Evolutionary conservation across 2,329 filamentous ascomycete genomes (phyloP).

Genomic region (Sporothrix phasma): DNA sequence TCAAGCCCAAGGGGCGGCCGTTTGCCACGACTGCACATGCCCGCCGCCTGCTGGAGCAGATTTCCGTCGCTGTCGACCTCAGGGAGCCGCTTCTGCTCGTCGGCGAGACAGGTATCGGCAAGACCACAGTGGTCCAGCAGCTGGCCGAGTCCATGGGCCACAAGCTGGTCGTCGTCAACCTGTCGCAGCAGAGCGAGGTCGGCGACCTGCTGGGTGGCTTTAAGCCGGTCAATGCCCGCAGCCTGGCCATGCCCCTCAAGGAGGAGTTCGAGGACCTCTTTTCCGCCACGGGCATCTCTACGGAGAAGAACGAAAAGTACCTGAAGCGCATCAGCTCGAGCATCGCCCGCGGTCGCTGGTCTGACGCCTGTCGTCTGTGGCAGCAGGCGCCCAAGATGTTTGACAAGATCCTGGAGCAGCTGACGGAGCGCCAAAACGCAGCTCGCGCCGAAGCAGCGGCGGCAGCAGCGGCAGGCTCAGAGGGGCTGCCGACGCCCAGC

Average conservation of each 20-base stretch:
- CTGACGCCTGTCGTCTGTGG: conserved; percentile 76
- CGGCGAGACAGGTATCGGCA: conserved; percentile 97
- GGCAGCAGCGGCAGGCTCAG: conserved; percentile 22
- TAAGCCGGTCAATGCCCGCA: conserved; percentile 88
- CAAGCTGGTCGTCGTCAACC: conserved; percentile 83
- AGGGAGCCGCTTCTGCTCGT: conserved; percentile 88
- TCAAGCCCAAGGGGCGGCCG: conserved; percentile 45
- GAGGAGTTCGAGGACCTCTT: conserved; percentile 93
- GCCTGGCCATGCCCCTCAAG: conserved; percentile 76
- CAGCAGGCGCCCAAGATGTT: conserved; percentile 84
- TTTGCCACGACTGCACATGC: conserved; percentile 89
- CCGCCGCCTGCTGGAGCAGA: conserved; percentile 74
- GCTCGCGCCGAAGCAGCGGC: neutral
- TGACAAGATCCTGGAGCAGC: conserved; percentile 52
- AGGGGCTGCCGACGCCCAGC: conserved; percentile 38
- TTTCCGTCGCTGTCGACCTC: conserved; percentile 70
- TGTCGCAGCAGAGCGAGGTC: conserved; percentile 96
- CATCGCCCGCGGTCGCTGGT: conserved; percentile 76
- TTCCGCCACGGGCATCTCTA: conserved; percentile 70
- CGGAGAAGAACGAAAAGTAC: conserved; percentile 79
- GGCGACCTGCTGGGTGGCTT: conserved; percentile 94
- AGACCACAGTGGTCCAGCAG: conserved; percentile 93
- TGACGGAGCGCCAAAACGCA: conserved; percentile 34
- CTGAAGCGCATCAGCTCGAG: conserved; percentile 70
- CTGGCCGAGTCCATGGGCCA: conserved; percentile 74